Percentiles rank a stretch among this genome's conserved stretches.
These are phyloP conservation scores for Trichoderma simmonsii DNA, from an alignment of 2,329 filamentous ascomycete genomes.

Conservation along the genomic window DNA sequence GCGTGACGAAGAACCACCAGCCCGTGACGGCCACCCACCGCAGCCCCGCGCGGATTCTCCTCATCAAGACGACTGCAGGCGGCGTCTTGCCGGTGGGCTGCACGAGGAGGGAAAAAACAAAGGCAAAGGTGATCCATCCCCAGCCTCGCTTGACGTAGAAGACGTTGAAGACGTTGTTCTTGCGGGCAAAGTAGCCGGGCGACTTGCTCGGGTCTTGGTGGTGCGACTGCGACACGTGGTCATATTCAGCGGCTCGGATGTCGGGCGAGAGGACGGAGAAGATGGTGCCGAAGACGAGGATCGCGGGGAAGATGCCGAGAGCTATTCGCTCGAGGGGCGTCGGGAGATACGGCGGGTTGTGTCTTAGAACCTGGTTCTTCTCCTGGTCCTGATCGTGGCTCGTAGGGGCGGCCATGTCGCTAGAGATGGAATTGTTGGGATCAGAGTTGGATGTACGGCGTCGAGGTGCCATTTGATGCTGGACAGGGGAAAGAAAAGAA, in stretches of 20 bases:
- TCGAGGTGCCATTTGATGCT: slow-evolving; percentile 1
- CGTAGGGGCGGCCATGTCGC: slow-evolving; percentile 1
- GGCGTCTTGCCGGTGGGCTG: slow-evolving; percentile 54
- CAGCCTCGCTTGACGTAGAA: slow-evolving; percentile 95
- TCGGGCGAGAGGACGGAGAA: slow-evolving; percentile 76
- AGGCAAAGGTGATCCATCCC: slow-evolving; percentile 81
- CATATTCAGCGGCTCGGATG: slow-evolving; percentile 62
- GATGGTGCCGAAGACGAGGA: slow-evolving; percentile 76
- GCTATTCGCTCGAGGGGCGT: slow-evolving; percentile 64
- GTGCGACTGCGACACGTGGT: slow-evolving; percentile 61
- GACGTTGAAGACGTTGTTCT: slow-evolving; percentile 87
- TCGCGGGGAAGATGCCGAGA: slow-evolving; percentile 69
- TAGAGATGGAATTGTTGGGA: background rate
- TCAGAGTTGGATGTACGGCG: background rate
- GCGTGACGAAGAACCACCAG: slow-evolving; percentile 84
- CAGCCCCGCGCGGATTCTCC: slow-evolving; percentile 54
- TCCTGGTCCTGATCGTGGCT: slow-evolving; percentile 20
- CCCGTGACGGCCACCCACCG: slow-evolving; percentile 71
- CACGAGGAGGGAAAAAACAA: slow-evolving; percentile 65
- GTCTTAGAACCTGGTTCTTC: slow-evolving; percentile 26
- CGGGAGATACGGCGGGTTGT: slow-evolving; percentile 61
- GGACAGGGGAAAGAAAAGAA: background rate
- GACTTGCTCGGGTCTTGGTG: slow-evolving; percentile 51
- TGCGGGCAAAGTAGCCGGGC: slow-evolving; percentile 88
- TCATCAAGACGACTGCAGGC: slow-evolving; percentile 27